Percentiles rank a stretch among this genome's conserved stretches.
These are phyloP conservation scores for Pseudogymnoascus sp. DNA, from an alignment of 2,329 filamentous ascomycete species.

Conservation along the genomic window DNA sequence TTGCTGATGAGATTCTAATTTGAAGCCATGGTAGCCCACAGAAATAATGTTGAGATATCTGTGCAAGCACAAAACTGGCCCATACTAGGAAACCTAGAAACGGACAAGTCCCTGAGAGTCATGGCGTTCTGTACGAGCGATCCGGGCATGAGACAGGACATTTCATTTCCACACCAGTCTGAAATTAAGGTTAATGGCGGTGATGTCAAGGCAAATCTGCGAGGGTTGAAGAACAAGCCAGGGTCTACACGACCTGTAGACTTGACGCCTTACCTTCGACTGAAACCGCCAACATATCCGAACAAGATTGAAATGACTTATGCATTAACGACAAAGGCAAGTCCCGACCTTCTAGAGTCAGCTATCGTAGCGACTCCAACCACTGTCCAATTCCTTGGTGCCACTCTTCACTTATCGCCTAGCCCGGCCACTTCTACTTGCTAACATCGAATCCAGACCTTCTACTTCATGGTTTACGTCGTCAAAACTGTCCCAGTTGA, in stretches of 20 bases:
- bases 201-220: constrained; percentile 85
- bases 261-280: constrained; percentile 69
- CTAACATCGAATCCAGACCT: constrained; percentile 48
- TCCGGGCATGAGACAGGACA: constrained; percentile 57
- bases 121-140: constrained; percentile 79
- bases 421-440: background rate
- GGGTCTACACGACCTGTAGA: constrained; percentile 91
- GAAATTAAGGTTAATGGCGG: constrained; percentile 85
- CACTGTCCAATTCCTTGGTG: constrained; percentile 12
- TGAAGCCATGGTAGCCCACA: constrained; percentile 28
- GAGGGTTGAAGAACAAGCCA: constrained; percentile 91
- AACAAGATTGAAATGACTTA: constrained; percentile 85
- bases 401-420: background rate
- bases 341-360: constrained; percentile 24
- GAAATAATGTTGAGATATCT: constrained; percentile 47
- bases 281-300: constrained; percentile 57
- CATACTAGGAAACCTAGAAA: constrained; percentile 18
- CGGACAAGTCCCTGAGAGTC: constrained; percentile 45
- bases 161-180: constrained; percentile 85
- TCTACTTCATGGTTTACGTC: constrained; percentile 64
- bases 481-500: constrained; percentile 67
- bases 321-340: constrained; percentile 79
- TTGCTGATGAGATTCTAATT: constrained; percentile 8
- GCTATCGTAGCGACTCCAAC: constrained; percentile 14
- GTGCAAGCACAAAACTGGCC: constrained; percentile 46